Conservation (phyloP, 371 early-diverging fungal genomes). For the Sporodiniella umbellata region DNA sequence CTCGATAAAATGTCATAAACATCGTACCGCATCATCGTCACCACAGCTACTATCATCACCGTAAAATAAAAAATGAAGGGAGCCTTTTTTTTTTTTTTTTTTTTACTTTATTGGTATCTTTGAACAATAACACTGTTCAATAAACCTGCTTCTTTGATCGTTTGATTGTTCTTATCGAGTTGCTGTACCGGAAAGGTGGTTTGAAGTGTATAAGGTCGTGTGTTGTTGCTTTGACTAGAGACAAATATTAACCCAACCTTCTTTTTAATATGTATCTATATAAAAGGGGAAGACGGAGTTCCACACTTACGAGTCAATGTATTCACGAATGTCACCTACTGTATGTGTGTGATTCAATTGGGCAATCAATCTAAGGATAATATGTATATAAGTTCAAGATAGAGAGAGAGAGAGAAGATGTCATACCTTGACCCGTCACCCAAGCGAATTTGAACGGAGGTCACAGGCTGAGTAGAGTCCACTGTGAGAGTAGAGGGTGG, state of each 20-base stretch:
- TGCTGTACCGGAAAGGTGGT: constrained; percentile 82
- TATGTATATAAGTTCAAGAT: too few species aligned
- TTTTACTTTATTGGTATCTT: constrained; percentile 47
- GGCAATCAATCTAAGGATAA: constrained; percentile 77
- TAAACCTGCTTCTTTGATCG: constrained; percentile 79
- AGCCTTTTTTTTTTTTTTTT: neutral
- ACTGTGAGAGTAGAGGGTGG: constrained; percentile 45
- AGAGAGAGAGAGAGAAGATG: too few species aligned
- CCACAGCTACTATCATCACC: too few species aligned
- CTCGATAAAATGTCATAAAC: too few species aligned
- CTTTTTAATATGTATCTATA: neutral
- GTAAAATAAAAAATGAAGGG: too few species aligned
- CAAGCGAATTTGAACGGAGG: constrained; percentile 87
- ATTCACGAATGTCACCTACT: constrained; percentile 76
- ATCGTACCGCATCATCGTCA: too few species aligned
- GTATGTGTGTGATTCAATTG: constrained; percentile 91
- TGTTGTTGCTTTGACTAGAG: constrained; percentile 39
- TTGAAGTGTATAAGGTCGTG: constrained; percentile 71
- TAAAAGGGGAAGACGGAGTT: too few species aligned
- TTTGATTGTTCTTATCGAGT: constrained; percentile 61
- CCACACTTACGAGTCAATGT: constrained; percentile 67
- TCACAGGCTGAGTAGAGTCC: constrained; percentile 75
- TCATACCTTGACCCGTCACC: constrained; percentile 79
- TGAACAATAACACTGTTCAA: constrained; percentile 87
- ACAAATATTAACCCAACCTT: neutral